These are phyloP conservation scores for Histomonas meleagridis DNA, from an alignment of 208 protist genomes.

Conservation along the genomic window DNA sequence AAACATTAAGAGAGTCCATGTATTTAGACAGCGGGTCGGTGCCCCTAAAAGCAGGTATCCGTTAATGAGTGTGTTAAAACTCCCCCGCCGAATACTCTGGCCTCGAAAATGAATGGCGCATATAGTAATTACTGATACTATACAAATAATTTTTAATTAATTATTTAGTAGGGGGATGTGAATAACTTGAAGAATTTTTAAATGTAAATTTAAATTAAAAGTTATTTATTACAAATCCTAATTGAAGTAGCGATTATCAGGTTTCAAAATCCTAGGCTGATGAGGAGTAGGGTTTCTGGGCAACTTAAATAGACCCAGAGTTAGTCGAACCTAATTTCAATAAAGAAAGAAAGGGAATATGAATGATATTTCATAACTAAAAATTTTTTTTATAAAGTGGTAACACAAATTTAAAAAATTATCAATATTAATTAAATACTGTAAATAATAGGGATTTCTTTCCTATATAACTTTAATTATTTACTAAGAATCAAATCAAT, in stretches of 20 bases:
- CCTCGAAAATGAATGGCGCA: constrained; percentile 66
- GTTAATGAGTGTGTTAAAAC: constrained; percentile 66
- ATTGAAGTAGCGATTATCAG: constrained; percentile 65
- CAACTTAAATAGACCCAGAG: constrained; percentile 57
- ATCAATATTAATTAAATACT: neutral
- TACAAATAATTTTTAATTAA: constrained; percentile 42
- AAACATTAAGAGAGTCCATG: constrained; percentile 60
- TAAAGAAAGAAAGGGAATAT: neutral
- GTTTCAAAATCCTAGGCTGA: constrained; percentile 59
- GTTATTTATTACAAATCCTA: constrained; percentile 62
- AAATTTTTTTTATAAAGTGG: neutral
- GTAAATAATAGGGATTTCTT: neutral
- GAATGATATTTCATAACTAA: neutral
- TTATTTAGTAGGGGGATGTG: constrained; percentile 59
- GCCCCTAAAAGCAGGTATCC: constrained; percentile 64
- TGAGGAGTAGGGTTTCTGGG: constrained; percentile 62
- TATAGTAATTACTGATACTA: constrained; percentile 57
- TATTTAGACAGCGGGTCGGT: constrained; percentile 64
- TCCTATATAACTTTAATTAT: neutral
- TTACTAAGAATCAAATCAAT: neutral
- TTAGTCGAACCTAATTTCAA: constrained; percentile 60
- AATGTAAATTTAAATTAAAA: constrained; percentile 53
- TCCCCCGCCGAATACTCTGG: constrained; percentile 64
- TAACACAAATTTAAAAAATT: neutral
- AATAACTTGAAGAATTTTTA: constrained; percentile 51